phyloP scores from a whole-genome alignment of 2,329 filamentous ascomycete species.

The Aspergillus intermedius region DNA sequence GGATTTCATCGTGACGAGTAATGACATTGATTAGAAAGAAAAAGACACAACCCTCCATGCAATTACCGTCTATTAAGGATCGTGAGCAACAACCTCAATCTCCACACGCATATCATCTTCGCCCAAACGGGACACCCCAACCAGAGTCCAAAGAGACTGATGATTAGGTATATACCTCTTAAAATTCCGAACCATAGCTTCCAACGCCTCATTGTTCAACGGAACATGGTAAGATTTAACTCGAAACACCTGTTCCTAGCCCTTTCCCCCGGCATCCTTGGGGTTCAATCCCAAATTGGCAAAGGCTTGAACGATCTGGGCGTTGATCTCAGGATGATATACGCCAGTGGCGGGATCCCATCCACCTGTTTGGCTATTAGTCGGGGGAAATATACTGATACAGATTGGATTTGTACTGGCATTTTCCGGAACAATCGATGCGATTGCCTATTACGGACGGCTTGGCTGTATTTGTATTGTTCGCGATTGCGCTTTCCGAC shows the following conservation, averaged over 20 bases:
- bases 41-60: too few relatives aligned
- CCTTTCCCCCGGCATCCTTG: conserved; percentile 48
- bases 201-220: conserved; percentile 33
- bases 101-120: conserved; percentile 51
- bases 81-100: conserved; percentile 51
- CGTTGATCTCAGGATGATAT: conserved; percentile 33
- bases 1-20: too few relatives aligned
- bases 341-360: conserved; percentile 23
- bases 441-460: conserved; percentile 43
- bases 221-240: conserved; percentile 43
- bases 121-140: conserved; percentile 46
- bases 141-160: conserved; percentile 48
- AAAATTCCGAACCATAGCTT: conserved; percentile 43
- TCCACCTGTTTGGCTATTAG: conserved; percentile 20
- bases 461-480: conserved; percentile 40
- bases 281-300: conserved; percentile 50
- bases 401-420: neutral
- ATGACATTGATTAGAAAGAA: too few relatives aligned
- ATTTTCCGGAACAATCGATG: conserved; percentile 32
- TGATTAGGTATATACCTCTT: conserved; percentile 48
- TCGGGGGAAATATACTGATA: neutral
- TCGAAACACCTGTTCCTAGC: conserved; percentile 44
- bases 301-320: conserved; percentile 50
- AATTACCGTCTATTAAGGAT: conserved; percentile 4
- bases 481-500: conserved; percentile 31